Evolutionary conservation across 352 stramenopile species (phyloP).

Genomic region (Phytopythium aichiense): DNA sequence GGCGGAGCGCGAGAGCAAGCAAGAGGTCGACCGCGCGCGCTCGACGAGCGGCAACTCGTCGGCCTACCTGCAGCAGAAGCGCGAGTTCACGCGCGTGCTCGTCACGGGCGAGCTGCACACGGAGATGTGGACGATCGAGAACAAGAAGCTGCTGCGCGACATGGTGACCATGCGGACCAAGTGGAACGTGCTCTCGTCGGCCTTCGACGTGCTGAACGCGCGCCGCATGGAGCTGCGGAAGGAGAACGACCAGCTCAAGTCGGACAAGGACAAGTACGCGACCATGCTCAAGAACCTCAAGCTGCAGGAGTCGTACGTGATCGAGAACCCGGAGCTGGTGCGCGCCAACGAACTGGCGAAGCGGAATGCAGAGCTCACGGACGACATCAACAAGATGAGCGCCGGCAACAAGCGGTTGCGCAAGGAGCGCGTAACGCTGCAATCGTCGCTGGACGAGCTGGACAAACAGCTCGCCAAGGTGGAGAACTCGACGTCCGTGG

Average conservation of each 20-base stretch:
- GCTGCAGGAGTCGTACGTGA: conserved; percentile 56
- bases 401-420: conserved; percentile 79
- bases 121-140: conserved; percentile 85
- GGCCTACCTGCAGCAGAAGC: conserved; percentile 76
- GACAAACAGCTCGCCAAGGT: conserved; percentile 65
- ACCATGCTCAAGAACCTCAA: conserved; percentile 84
- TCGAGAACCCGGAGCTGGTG: conserved; percentile 80
- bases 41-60: conserved; percentile 34
- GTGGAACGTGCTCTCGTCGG: conserved; percentile 62
- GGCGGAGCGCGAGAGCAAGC: conserved; percentile 38
- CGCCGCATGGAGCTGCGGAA: conserved; percentile 57
- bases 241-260: conserved; percentile 66
- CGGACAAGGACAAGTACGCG: conserved; percentile 70
- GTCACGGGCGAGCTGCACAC: conserved; percentile 80
- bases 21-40: conserved; percentile 7
- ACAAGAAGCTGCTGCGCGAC: conserved; percentile 69
- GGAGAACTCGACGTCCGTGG: conserved; percentile 35
- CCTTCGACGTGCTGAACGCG: conserved; percentile 65
- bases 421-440: conserved; percentile 71
- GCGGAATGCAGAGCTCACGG: conserved; percentile 69
- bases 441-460: conserved; percentile 63
- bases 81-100: conserved; percentile 75
- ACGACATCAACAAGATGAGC: conserved; percentile 84
- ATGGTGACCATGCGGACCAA: conserved; percentile 57
- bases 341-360: conserved; percentile 69